A percentile compares a stretch with the other conserved stretches of the same genome.
Evolutionary conservation across 2,329 filamentous ascomycete species (phyloP).

Genomic region (Paramyrothecium roridum): DNA sequence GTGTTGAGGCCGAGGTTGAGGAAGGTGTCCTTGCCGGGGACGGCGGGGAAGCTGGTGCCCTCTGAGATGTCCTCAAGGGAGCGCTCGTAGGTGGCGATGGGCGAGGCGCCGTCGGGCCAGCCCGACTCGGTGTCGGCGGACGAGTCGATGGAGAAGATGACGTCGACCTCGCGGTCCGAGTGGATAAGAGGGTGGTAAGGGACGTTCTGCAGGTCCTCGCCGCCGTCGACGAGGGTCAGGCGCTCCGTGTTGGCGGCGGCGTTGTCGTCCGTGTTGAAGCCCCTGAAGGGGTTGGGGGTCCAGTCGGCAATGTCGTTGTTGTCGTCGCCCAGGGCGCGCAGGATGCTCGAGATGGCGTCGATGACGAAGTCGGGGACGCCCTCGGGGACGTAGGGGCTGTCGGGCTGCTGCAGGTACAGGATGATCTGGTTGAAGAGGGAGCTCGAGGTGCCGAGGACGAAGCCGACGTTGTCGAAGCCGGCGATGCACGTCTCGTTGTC

Average conservation of each 20-base stretch:
- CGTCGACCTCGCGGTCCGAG: conserved; percentile 50
- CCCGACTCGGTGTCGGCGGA: conserved; percentile 55
- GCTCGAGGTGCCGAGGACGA: conserved; percentile 78
- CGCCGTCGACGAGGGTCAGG: conserved; percentile 77
- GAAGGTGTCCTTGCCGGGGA: conserved; percentile 55
- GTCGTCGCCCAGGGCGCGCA: conserved; percentile 51
- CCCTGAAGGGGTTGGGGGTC: conserved; percentile 55
- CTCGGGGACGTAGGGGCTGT: conserved; percentile 46
- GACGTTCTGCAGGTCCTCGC: conserved; percentile 76
- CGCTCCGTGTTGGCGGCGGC: conserved; percentile 38
- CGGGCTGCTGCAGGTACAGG: conserved; percentile 61
- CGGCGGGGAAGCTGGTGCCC: conserved; percentile 54
- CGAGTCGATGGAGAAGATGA: conserved; percentile 64
- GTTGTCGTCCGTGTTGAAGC: conserved; percentile 46
- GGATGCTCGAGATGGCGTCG: conserved; percentile 44
- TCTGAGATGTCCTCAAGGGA: conserved; percentile 44
- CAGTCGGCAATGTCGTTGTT: conserved; percentile 76
- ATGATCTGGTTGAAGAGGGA: conserved; percentile 72
- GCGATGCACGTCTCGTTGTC: conserved; percentile 43
- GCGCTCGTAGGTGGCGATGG: conserved; percentile 56
- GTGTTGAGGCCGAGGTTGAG: conserved; percentile 56
- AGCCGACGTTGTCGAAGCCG: conserved; percentile 79
- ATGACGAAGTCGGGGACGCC: conserved; percentile 37
- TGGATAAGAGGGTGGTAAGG: conserved; percentile 65
- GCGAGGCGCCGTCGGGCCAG: conserved; percentile 60